A percentile compares a stretch with the other conserved stretches of the same genome.
Evolutionary conservation across 441 rosid genomes (phyloP).

Genomic region (Croton setiger): DNA sequence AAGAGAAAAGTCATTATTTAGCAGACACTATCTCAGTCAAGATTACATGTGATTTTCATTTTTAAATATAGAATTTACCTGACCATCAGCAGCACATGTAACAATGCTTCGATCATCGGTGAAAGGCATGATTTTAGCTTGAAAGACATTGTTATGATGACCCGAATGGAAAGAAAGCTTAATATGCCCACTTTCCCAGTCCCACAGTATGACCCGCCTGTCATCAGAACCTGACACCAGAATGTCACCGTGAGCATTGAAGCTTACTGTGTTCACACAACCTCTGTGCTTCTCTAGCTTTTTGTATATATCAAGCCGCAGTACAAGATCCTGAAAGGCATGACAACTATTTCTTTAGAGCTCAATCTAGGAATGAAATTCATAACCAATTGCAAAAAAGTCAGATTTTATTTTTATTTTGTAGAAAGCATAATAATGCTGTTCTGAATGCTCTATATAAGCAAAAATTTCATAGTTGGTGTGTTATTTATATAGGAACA

Average conservation of each 20-base stretch:
- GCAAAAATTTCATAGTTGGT: no score
- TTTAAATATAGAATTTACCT: constrained; percentile 38
- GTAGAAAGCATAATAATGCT: no score
- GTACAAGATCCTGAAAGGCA: constrained; percentile 64
- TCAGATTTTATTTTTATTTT: no score
- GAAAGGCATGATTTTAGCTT: constrained; percentile 84
- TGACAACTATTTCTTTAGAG: constrained; percentile 7
- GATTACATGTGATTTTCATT: neutral
- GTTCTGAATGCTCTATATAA: no score
- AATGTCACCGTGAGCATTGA: constrained; percentile 55
- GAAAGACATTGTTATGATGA: constrained; percentile 74
- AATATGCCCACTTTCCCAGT: constrained; percentile 64
- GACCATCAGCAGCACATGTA: constrained; percentile 96
- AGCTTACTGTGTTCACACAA: constrained; percentile 80
- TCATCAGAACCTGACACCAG: constrained; percentile 91
- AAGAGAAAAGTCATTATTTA: neutral
- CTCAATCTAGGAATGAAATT: neutral
- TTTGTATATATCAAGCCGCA: constrained; percentile 55
- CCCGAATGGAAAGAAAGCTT: constrained; percentile 76
- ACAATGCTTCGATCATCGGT: constrained; percentile 78
- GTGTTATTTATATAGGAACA: no score
- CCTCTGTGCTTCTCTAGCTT: constrained; percentile 81
- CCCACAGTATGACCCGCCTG: constrained; percentile 66
- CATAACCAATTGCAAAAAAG: neutral
- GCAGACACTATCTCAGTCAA: neutral